These are phyloP conservation scores for Dipteronia dyeriana DNA, from an alignment of 345 rosid genomes.

Conservation along the genomic window DNA sequence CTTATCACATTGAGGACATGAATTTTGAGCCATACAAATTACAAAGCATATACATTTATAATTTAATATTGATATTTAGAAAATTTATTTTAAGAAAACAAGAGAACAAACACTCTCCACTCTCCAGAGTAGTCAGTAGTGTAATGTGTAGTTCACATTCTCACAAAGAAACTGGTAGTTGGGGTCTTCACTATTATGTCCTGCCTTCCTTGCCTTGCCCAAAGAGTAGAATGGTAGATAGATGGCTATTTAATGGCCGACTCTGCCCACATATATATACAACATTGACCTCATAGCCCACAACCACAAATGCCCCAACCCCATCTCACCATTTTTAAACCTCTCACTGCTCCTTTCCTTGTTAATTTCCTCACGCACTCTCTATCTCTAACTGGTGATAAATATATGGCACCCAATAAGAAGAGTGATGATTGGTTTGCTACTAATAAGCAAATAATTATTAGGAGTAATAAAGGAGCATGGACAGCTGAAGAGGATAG, in stretches of 20 bases:
- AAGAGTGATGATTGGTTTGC: conserved; percentile 13
- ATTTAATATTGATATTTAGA: too few relatives aligned
- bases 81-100: neutral
- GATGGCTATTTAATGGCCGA: conserved; percentile 9
- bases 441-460: conserved; percentile 8
- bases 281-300: neutral
- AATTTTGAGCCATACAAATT: neutral
- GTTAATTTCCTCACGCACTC: neutral
- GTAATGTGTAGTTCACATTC: conserved; percentile 1
- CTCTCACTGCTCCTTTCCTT: neutral
- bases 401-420: conserved; percentile 44
- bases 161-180: conserved; percentile 33
- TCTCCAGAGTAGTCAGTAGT: too few relatives aligned
- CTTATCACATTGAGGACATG: neutral
- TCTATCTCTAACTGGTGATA: neutral
- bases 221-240: conserved; percentile 44
- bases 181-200: conserved; percentile 3
- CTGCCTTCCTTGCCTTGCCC: neutral
- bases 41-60: too few relatives aligned
- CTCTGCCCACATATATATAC: neutral
- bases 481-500: conserved; percentile 68
- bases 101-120: neutral
- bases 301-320: neutral
- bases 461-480: conserved; percentile 44
- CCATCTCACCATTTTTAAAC: conserved; percentile 10